phyloP scores from a whole-genome alignment of 2,329 filamentous ascomycete genomes.

The Tolypocladium pustulatum region DNA sequence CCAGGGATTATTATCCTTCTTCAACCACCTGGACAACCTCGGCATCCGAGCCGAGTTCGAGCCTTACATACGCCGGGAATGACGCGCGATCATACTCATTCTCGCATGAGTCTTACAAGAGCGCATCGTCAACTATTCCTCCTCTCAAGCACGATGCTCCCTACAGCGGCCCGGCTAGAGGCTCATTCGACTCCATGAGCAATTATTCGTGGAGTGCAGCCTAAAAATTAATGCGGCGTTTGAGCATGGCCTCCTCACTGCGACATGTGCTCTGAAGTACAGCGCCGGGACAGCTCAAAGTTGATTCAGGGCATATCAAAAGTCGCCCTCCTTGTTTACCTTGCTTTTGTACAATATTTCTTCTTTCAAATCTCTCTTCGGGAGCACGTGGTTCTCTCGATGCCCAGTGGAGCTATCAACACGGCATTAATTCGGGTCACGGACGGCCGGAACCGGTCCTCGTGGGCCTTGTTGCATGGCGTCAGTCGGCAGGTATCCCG shows the following conservation, averaged over 20 bases:
- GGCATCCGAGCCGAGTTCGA: slow-evolving; percentile 33
- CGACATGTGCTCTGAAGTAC: neutral
- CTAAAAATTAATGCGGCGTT: slow-evolving; percentile 12
- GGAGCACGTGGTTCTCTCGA: neutral
- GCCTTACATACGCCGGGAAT: slow-evolving; percentile 32
- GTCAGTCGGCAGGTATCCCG: neutral
- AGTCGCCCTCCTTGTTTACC: neutral
- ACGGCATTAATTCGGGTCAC: neutral
- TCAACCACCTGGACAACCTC: slow-evolving; percentile 41
- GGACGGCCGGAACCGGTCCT: neutral
- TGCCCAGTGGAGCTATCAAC: neutral
- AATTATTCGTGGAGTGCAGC: slow-evolving; percentile 49
- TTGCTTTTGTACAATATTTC: neutral
- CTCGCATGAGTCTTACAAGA: slow-evolving; percentile 36
- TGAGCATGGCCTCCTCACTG: neutral
- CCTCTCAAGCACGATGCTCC: slow-evolving; percentile 25
- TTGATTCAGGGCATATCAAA: neutral
- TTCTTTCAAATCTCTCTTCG: neutral
- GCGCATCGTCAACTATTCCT: slow-evolving; percentile 12
- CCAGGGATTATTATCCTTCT: slow-evolving; percentile 44
- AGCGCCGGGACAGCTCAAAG: neutral
- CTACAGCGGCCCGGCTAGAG: slow-evolving; percentile 27
- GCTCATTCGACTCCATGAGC: slow-evolving; percentile 38
- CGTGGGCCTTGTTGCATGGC: neutral
- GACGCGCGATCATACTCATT: slow-evolving; percentile 40